Evolutionary conservation across 805 yeast genomes (phyloP).

Genomic region (Wickerhamiella siamensis): DNA sequence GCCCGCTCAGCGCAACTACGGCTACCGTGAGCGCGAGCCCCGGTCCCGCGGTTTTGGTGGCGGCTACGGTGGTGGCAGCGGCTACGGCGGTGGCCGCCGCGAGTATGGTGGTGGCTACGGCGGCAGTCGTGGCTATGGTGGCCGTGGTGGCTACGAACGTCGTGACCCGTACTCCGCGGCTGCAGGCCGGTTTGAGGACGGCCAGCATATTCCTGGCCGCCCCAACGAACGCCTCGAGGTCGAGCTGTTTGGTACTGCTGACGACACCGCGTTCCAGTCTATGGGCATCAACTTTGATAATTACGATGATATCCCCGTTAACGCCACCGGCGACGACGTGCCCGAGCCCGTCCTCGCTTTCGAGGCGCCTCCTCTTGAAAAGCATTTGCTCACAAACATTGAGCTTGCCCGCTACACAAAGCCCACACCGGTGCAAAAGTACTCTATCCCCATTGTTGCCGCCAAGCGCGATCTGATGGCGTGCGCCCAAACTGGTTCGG

Average conservation of each 20-base stretch:
- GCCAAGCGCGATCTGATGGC: slow-evolving; percentile 89
- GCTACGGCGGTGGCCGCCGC: slow-evolving; percentile 23
- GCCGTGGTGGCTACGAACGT: slow-evolving; percentile 26
- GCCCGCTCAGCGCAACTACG: slow-evolving; percentile 18
- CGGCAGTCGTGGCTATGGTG: slow-evolving; percentile 20
- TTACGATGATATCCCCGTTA: slow-evolving; percentile 97
- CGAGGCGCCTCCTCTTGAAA: slow-evolving; percentile 84
- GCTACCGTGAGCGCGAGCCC: slow-evolving; percentile 16
- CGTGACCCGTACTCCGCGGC: slow-evolving; percentile 13
- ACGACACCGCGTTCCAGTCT: slow-evolving; percentile 61
- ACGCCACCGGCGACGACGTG: slow-evolving; percentile 86
- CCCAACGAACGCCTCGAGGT: slow-evolving; percentile 54
- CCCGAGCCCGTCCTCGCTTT: slow-evolving; percentile 87
- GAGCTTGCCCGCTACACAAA: slow-evolving; percentile 75
- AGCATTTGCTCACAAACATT: slow-evolving; percentile 73
- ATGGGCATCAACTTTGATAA: slow-evolving; percentile 98
- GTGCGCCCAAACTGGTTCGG: slow-evolving; percentile 97
- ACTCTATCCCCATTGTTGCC: slow-evolving; percentile 84
- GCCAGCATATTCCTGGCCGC: slow-evolving; percentile 74
- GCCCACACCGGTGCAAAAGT: slow-evolving; percentile 95
- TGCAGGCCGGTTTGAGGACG: slow-evolving; percentile 68
- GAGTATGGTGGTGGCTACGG: slow-evolving; percentile 23
- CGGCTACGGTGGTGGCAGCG: slow-evolving; percentile 21
- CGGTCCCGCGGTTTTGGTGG: slow-evolving; percentile 19
- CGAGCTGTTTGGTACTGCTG: slow-evolving; percentile 70